These are phyloP conservation scores for Handroanthus guayacan DNA, from an alignment of 257 asterid genomes.

Conservation along the genomic window DNA sequence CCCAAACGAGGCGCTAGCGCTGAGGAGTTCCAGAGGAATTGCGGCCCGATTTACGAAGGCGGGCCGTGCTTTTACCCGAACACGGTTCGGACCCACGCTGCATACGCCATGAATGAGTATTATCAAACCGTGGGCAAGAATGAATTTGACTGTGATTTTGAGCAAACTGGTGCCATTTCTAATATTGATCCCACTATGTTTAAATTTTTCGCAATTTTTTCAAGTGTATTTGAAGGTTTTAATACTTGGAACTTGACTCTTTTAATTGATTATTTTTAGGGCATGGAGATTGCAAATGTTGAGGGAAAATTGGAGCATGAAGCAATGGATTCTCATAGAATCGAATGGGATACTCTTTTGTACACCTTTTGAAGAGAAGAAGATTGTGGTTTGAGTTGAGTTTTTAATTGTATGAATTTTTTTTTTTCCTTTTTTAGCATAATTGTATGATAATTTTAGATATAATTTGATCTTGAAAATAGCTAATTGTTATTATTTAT, in stretches of 20 bases:
- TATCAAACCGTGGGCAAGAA: slow-evolving; percentile 42
- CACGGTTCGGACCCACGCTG: slow-evolving; percentile 53
- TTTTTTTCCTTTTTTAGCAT: no score
- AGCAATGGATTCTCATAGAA: neutral
- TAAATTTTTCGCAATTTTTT: neutral
- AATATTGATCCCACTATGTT: slow-evolving; percentile 49
- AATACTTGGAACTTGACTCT: neutral
- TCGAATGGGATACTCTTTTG: neutral
- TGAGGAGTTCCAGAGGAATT: slow-evolving; percentile 50
- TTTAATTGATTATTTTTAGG: slow-evolving; percentile 38
- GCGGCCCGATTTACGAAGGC: slow-evolving; percentile 48
- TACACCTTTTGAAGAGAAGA: neutral
- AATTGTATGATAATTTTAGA: no score
- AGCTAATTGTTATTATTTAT: no score
- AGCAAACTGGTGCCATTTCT: slow-evolving; percentile 44
- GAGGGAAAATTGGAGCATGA: neutral
- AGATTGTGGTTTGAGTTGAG: neutral
- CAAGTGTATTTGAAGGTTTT: neutral
- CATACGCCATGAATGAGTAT: slow-evolving; percentile 57
- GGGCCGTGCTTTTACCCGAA: slow-evolving; percentile 52
- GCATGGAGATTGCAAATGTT: slow-evolving; percentile 48
- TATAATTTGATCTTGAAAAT: no score
- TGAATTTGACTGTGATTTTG: slow-evolving; percentile 49
- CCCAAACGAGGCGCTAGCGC: slow-evolving; percentile 43
- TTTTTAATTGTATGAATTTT: neutral